Evolutionary conservation across 768 basidiomycete genomes (phyloP), one percentile per base, ranked within the genome.

Genomic region (Trametes cingulata): DNA sequence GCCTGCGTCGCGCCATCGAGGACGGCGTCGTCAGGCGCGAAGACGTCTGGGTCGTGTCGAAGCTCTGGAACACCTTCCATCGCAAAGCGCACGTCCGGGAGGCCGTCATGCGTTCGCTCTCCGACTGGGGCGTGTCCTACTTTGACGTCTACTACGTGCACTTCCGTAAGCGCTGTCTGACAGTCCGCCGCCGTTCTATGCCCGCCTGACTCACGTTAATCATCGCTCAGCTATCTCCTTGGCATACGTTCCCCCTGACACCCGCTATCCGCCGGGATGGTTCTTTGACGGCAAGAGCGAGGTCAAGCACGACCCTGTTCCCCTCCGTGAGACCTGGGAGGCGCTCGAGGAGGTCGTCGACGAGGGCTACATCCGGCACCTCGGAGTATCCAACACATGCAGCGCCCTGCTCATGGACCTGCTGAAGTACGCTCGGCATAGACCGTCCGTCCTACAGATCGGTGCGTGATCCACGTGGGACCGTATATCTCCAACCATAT

Each of bases 41-140:
- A 58, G 77, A 80, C 14, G 70, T 80, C 22, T 77, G 71, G 70
- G 56, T 63, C 65, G 63, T 49, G 40, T 60, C 51, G 17, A 60
- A 68, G 69, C 65, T 77, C 35, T 78, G 77, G 78, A 78, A 77
- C 68, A 76, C 74, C 33, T 76, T 73, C 71, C 75, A 80, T 60
- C 71, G 71, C 52, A 68, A 68, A 35, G 74, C 68, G 54, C 70
- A 76, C 56, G 77, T 77, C 27, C 66, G 68, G 51, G 63, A 65
- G 37, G 62, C 69, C 33, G 70, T 69, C 59, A 65, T 72, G 65
- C 67, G 72, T 53, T 73, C 74, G 52, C 72, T 80, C 27, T 59
- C 64, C 7, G 69, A 73, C 65, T 80, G 77, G 76, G 74, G 74
- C 29, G 64, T 78, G 17, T 74, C 76, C 22, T 79, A 68, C 53